Percentiles rank a stretch among this genome's conserved stretches.
phyloP scores from a whole-genome alignment of 345 rosid genomes.

The Brassica cretica region DNA sequence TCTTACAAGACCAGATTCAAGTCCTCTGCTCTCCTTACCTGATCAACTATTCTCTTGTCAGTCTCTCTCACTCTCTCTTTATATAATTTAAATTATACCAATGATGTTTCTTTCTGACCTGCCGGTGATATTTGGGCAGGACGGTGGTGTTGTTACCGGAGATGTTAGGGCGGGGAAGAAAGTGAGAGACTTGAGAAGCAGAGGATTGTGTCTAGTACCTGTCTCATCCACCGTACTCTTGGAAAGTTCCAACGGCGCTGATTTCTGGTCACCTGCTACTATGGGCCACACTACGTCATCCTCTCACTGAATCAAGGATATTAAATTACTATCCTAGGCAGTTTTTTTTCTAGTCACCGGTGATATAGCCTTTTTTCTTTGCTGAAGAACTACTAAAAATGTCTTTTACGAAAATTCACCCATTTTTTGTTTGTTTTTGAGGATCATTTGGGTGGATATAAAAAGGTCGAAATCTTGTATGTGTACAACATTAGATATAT shows the following conservation, averaged over 20 bases:
- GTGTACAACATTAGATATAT: constrained; percentile 3
- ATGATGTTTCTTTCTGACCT: neutral
- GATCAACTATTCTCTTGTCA: constrained; percentile 43
- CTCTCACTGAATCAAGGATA: constrained; percentile 27
- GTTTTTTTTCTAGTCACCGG: neutral
- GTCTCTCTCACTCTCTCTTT: neutral
- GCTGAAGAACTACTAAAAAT: constrained; percentile 17
- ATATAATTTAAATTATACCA: neutral
- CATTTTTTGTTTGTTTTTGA: neutral
- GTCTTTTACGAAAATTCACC: constrained; percentile 15
- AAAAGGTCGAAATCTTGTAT: constrained; percentile 4
- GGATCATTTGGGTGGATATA: constrained; percentile 16
- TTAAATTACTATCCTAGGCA: constrained; percentile 3
- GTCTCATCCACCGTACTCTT: constrained; percentile 62
- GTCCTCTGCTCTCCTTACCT: constrained; percentile 84
- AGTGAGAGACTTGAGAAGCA: constrained; percentile 60
- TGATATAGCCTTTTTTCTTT: constrained; percentile 2
- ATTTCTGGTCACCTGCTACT: constrained; percentile 83
- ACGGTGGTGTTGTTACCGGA: constrained; percentile 45
- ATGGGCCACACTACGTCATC: constrained; percentile 36
- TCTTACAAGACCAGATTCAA: constrained; percentile 90
- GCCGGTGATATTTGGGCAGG: constrained; percentile 38
- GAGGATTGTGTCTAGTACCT: constrained; percentile 84
- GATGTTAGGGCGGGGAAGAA: constrained; percentile 32
- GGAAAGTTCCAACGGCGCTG: constrained; percentile 76